Evolutionary conservation across 202 grass and related monocot species (phyloP), one percentile per base, ranked within the genome.

Genomic region (Carex sylvatica): DNA sequence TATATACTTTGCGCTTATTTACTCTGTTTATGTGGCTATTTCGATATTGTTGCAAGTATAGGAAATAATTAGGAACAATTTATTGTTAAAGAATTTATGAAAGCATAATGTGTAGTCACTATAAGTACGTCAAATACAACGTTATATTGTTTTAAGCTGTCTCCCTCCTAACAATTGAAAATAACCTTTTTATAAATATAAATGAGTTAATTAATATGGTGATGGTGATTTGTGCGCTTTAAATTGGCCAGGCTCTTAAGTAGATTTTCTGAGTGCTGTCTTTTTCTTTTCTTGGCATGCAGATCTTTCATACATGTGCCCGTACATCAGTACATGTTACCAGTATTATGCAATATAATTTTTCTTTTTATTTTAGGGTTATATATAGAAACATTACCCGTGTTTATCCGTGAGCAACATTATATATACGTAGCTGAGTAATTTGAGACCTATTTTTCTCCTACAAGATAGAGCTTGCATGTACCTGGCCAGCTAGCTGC

Each of bases 191-290:
- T 19, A 18, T 56, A 58, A 59, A 56, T 18, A 26, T 36, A 35
- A 56, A 77, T n/a, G 28, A 58, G 15, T 5, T 16, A 77, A 35
- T 77, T 77, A 77, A 36, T 20, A 58, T 56, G 52, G 15, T 59
- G 28, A 77, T 77, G 28, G 74, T 58, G 74, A 77, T 38, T 58
- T 20, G 53, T 77, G 74, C 38, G 74, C 52, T 77, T 20, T 33
- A 36, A 77, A 36, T 75, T 70, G 35, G 51, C 2, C 72, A 75
- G 6, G 26, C 74, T 59, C 74, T 36, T 16, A 38, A 77, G 74
- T 77, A 59, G 16, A 77, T 76, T 56, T 56, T 76, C 51, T 58
- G 23, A 36, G 28, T 38, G 26, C 20, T 59, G 26, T 77, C 74
- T 20, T 58, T 76, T 58, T 77, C 74, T 59, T 59, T 58, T 53